Conservation (phyloP, 805 yeast genomes). For the Saturnispora besseyi region DNA sequence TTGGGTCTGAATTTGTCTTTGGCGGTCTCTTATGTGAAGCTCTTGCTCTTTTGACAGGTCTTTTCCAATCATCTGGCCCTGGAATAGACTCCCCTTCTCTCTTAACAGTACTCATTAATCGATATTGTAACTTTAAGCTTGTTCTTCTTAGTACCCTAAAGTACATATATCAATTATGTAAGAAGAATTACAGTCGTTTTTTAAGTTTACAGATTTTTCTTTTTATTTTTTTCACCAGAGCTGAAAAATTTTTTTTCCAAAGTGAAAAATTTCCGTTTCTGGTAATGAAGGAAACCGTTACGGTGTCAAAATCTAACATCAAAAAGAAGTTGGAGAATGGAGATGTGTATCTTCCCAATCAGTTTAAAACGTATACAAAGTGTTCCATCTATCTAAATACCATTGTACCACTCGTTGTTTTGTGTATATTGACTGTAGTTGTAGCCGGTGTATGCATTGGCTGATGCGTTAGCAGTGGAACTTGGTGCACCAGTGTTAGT, state of each 20-base stretch:
- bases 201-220: neutral
- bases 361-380: slow-evolving; percentile 1
- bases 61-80: slow-evolving; percentile 1
- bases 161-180: neutral
- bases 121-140: neutral
- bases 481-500: neutral
- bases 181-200: neutral
- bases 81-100: neutral
- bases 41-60: slow-evolving; percentile 23
- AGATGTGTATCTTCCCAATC: neutral
- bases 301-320: neutral
- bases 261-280: neutral
- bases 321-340: too few relatives aligned
- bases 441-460: slow-evolving; percentile 1
- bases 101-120: slow-evolving; percentile 1
- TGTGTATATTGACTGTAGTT: slow-evolving; percentile 3
- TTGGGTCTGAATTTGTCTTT: slow-evolving; percentile 39
- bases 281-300: neutral
- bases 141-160: neutral
- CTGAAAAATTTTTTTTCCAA: neutral
- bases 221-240: neutral
- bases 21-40: slow-evolving; percentile 50
- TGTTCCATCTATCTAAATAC: neutral
- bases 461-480: neutral
- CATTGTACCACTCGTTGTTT: slow-evolving; percentile 4